Evolutionary conservation across 306 rosid species (phyloP).

Genomic region (Carpinus fangiana): DNA sequence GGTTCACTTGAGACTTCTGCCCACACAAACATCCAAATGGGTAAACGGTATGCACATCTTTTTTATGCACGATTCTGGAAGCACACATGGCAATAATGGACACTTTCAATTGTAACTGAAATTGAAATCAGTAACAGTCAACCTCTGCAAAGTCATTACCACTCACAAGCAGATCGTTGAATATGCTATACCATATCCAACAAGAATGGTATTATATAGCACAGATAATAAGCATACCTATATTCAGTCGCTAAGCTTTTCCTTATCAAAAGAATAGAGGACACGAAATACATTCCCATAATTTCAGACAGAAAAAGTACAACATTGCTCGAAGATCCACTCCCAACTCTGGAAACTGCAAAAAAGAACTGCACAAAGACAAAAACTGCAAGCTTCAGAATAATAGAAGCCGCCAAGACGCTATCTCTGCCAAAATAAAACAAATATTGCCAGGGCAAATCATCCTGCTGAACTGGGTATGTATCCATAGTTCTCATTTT

Average conservation of each 20-base stretch:
- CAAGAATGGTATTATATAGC: background rate
- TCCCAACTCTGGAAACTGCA: conserved; percentile 96
- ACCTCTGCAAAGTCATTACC: background rate
- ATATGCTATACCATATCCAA: background rate
- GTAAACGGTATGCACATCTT: background rate
- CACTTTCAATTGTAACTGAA: background rate
- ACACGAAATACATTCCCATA: conserved; percentile 96
- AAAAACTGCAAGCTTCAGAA: conserved; percentile 22
- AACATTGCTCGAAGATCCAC: conserved; percentile 99
- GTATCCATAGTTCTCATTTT: background rate
- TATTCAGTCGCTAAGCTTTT: conserved; percentile 97
- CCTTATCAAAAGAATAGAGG: conserved; percentile 95
- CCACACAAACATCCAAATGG: background rate
- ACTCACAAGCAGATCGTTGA: background rate
- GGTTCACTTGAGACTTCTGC: background rate
- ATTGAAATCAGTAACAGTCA: background rate
- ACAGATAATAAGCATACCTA: conserved; percentile 54
- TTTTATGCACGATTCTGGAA: background rate
- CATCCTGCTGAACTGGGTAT: background rate
- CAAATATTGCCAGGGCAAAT: background rate
- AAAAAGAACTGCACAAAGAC: conserved; percentile 76
- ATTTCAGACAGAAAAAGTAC: conserved; percentile 93
- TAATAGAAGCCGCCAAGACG: conserved; percentile 1
- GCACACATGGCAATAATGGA: background rate
- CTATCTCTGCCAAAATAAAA: background rate